Evolutionary conservation across 805 yeast genomes (phyloP).

Genomic region (Vanderwaltozyma verrucispora): DNA sequence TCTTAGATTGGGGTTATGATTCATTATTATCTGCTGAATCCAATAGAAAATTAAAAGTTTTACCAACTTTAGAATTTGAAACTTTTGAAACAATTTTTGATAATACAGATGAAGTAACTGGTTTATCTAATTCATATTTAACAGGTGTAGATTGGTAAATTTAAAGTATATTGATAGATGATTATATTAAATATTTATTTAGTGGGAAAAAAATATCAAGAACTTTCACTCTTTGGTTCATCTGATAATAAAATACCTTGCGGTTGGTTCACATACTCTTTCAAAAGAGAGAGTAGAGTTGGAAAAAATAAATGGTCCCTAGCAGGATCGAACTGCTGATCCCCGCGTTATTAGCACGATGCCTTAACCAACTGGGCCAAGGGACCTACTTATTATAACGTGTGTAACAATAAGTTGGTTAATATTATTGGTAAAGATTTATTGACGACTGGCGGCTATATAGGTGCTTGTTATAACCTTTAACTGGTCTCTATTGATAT

Average conservation of each 20-base stretch:
- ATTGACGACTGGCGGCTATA: too few relatives aligned
- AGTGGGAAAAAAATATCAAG: too few relatives aligned
- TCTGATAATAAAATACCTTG: too few relatives aligned
- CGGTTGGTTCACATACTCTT: too few relatives aligned
- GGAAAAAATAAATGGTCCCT: slow-evolving; percentile 19
- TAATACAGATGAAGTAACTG: neutral
- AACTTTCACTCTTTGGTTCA: too few relatives aligned
- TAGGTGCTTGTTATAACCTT: too few relatives aligned
- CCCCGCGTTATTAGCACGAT: slow-evolving; percentile 31
- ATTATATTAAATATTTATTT: too few relatives aligned
- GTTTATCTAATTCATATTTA: slow-evolving; percentile 6
- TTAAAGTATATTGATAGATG: neutral
- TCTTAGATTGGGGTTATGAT: slow-evolving; percentile 80
- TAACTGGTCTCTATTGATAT: too few relatives aligned
- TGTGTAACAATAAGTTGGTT: too few relatives aligned
- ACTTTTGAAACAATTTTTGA: slow-evolving; percentile 13
- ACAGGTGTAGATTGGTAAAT: slow-evolving; percentile 21
- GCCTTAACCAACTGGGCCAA: slow-evolving; percentile 32
- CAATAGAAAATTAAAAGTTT: slow-evolving; percentile 53
- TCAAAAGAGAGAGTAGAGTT: too few relatives aligned
- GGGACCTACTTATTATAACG: slow-evolving; percentile 13
- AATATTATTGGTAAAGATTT: too few relatives aligned
- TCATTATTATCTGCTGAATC: slow-evolving; percentile 54
- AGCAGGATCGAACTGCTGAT: slow-evolving; percentile 31
- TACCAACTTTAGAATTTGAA: slow-evolving; percentile 73